Conservation (phyloP, 2,329 filamentous ascomycete species). For the Colletotrichum sp. region DNA sequence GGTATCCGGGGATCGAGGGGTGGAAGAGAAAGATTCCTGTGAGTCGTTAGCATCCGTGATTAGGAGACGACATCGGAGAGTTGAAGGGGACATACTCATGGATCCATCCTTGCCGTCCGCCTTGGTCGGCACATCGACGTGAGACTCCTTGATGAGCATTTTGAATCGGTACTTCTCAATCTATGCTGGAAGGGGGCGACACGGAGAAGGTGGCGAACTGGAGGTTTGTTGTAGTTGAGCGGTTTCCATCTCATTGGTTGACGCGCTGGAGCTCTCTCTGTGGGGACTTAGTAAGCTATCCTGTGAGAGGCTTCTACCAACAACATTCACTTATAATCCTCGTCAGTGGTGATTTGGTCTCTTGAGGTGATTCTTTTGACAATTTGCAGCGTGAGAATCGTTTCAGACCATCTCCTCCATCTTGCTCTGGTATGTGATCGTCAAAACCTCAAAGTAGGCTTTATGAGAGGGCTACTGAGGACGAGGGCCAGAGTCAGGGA, state of each 20-base stretch:
- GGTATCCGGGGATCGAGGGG: constrained; percentile 82
- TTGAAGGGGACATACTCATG: constrained; percentile 47
- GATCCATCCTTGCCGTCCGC: constrained; percentile 58
- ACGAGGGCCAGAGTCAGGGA: neutral
- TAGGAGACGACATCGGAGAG: neutral
- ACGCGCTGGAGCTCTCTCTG: neutral
- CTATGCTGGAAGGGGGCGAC: accelerated
- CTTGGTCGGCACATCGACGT: constrained; percentile 53
- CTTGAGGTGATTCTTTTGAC: neutral
- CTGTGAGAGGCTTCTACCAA: neutral
- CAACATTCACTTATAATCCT: neutral
- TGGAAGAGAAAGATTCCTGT: constrained; percentile 89
- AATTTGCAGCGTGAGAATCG: neutral
- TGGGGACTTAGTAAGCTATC: constrained; percentile 17
- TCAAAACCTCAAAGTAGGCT: neutral
- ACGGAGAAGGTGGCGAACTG: neutral
- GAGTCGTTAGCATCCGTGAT: neutral
- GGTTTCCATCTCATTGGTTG: constrained; percentile 10
- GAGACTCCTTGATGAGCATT: constrained; percentile 61
- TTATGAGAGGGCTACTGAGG: neutral
- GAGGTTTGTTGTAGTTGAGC: constrained; percentile 3
- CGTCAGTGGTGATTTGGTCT: neutral
- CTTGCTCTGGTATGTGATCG: neutral
- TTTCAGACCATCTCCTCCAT: neutral
- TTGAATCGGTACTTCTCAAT: neutral